Percentiles rank a stretch among this genome's conserved stretches.
phyloP scores from a whole-genome alignment of 1,139 yeast species.

The Spencermartinsiella ligniputridi region DNA sequence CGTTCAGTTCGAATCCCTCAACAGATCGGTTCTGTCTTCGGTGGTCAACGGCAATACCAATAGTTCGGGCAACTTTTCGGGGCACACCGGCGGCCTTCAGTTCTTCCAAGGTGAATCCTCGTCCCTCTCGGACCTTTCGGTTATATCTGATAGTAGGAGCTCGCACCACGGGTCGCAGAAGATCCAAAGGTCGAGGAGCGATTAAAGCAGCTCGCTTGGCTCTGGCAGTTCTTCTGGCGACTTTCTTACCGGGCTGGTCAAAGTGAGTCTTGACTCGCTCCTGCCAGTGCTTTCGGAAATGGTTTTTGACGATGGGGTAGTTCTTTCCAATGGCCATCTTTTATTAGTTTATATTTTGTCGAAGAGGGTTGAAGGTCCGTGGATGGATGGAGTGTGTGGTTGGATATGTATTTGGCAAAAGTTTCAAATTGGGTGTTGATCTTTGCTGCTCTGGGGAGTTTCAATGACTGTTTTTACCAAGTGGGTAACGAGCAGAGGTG shows the following conservation, averaged over 20 bases:
- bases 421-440: no score
- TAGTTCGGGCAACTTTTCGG: constrained; percentile 94
- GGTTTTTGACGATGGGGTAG: constrained; percentile 62
- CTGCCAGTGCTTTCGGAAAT: constrained; percentile 98
- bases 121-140: constrained; percentile 99
- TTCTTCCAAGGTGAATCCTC: constrained; percentile 98
- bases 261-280: constrained; percentile 98
- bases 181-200: constrained; percentile 98
- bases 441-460: no score
- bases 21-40: constrained; percentile 99
- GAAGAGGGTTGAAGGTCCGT: not conserved
- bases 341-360: constrained; percentile 6
- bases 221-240: constrained; percentile 92
- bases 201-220: constrained; percentile 88
- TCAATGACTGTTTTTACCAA: not conserved
- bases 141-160: constrained; percentile 98
- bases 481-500: no score
- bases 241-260: constrained; percentile 99
- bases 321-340: constrained; percentile 90
- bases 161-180: constrained; percentile 96
- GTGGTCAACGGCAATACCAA: constrained; percentile 99
- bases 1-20: constrained; percentile 93
- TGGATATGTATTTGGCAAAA: not conserved
- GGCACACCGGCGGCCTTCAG: constrained; percentile 96
- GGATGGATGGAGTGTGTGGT: not conserved